Base-by-base conservation (phyloP, 2,329 filamentous ascomycete genomes). In the Aspergillus pseudoterreus region DNA sequence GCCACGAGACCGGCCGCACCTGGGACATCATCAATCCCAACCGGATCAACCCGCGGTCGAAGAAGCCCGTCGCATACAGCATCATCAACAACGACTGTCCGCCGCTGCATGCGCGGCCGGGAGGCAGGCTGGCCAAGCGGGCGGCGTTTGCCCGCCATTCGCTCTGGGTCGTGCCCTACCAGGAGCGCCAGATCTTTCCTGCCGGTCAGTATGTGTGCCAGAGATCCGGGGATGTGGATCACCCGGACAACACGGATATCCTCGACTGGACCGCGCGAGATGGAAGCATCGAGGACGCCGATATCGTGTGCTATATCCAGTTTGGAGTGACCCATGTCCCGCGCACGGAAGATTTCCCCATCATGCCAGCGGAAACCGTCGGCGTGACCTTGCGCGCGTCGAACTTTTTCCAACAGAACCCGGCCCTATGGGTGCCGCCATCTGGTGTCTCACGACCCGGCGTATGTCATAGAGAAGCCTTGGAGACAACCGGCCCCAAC, bases 171-270 rank as follows among this genome's bases (percentile, higher is more conserved):
- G 77, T 79, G 32, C 75, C 76, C 54, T 77, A 85, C 66, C 71
- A 72, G 35, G 82, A 84, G 59, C 76, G 79, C 50, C 81, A 85
- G 66, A 70, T 84, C 2, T 84, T 77, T 65, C 78, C 82, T 0
- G 82, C 81, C 2, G 83, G 83, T 4, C 73, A 78, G 49, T 83
- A 83, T 64, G 81, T 82, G 0, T 82, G 82, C 58, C 82, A 85
- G 63, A 85, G 81, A 33, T 68, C 78, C 8, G 65, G 65, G 12
- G 57, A 54, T n/a, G 57, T 57, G n/a, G 52, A 58, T 62, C 54
- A 73, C 67, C 53, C 71, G 52, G 43, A 74, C 67, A 70, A 77
- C 64, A 55, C 76, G 72, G 79, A 77, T 0, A 70, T 76, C 3
- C 48, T 61, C 6, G 65, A 67, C 56, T 68, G 65, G 65, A 57